Conservation (phyloP, 371 early-diverging fungal species). For the Saksenaea vasiformis region DNA sequence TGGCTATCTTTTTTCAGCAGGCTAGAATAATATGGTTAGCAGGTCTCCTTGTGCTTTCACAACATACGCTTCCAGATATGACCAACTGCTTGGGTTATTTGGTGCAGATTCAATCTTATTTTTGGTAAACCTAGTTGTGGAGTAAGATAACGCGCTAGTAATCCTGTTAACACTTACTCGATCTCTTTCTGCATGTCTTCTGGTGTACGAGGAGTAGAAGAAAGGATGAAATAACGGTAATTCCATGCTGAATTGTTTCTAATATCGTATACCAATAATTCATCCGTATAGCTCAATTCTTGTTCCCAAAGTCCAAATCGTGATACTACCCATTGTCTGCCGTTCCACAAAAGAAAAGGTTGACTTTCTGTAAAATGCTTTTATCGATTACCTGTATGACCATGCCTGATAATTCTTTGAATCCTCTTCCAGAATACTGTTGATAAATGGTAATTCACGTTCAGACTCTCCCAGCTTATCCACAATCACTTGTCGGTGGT, state of each 20-base stretch:
- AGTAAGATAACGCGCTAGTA: background rate
- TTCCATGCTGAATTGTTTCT: conserved; percentile 99
- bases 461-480: conserved; percentile 55
- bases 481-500: conserved; percentile 87
- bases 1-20: conserved; percentile 45
- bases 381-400: conserved; percentile 71
- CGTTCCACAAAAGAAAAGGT: background rate
- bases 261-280: conserved; percentile 77
- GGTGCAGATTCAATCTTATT: conserved; percentile 78
- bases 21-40: conserved; percentile 17
- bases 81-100: conserved; percentile 90
- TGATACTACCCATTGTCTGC: conserved; percentile 88
- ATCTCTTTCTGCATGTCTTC: conserved; percentile 63
- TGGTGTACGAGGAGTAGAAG: conserved; percentile 44
- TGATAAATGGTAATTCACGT: conserved; percentile 73
- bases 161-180: conserved; percentile 41
- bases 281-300: conserved; percentile 75
- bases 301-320: conserved; percentile 77
- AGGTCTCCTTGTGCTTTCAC: background rate
- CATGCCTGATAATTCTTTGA: conserved; percentile 98
- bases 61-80: conserved; percentile 73
- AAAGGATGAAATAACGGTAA: conserved; percentile 83
- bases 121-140: conserved; percentile 54
- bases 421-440: conserved; percentile 72
- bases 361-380: background rate